Conservation (phyloP, 164 flowering plant genomes). For the Nymphaea thermarum region DNA sequence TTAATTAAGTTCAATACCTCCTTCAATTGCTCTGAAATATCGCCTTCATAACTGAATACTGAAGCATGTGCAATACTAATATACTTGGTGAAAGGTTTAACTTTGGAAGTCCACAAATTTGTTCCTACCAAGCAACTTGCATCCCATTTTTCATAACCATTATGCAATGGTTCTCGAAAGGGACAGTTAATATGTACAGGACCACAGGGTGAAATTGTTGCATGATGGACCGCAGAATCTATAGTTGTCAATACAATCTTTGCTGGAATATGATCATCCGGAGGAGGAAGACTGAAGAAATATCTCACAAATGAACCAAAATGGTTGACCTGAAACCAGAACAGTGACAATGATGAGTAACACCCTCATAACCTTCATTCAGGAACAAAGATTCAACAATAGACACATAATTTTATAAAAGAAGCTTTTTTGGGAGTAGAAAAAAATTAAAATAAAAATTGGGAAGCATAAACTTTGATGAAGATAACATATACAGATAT, state of each 20-base stretch:
- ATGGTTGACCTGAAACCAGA: constrained; percentile 54
- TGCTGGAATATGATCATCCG: constrained; percentile 69
- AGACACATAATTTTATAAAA: too few relatives aligned
- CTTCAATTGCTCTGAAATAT: constrained; percentile 17
- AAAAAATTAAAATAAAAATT: too few relatives aligned
- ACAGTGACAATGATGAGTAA: too few relatives aligned
- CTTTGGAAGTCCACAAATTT: constrained; percentile 52
- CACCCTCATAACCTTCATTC: too few relatives aligned
- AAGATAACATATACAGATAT: too few relatives aligned
- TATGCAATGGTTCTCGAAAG: constrained; percentile 78
- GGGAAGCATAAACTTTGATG: too few relatives aligned
- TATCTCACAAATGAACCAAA: constrained; percentile 72
- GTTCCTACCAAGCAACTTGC: constrained; percentile 53
- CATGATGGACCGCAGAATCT: constrained; percentile 74
- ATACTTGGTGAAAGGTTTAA: constrained; percentile 65
- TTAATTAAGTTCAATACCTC: constrained; percentile 49
- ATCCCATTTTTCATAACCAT: constrained; percentile 41
- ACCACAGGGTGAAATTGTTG: constrained; percentile 63
- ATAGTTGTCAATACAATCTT: constrained; percentile 79
- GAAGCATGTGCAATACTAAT: constrained; percentile 24
- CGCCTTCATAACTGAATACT: constrained; percentile 5
- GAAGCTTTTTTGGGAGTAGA: too few relatives aligned
- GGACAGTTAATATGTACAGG: constrained; percentile 93
- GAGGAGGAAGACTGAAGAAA: constrained; percentile 77
- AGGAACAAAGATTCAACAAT: too few relatives aligned